Conservation (phyloP, 441 rosid genomes). For the Croton setiger region DNA sequence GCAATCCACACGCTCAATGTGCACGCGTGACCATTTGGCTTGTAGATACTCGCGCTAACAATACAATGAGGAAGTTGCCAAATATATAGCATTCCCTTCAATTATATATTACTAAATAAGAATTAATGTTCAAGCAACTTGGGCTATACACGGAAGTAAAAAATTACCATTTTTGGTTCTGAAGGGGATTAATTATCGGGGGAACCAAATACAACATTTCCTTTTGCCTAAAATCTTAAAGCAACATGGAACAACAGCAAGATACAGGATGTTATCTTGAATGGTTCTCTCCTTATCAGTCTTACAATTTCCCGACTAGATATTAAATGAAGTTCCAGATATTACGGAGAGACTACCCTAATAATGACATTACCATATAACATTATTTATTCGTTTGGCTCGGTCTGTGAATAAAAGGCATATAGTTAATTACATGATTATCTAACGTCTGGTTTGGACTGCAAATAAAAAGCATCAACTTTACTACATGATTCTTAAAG, state of each 20-base stretch:
- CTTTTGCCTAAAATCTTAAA: background rate
- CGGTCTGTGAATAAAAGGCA: background rate
- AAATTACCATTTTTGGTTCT: background rate
- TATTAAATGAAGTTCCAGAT: slow-evolving; percentile 12
- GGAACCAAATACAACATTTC: slow-evolving; percentile 1
- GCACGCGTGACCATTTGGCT: background rate
- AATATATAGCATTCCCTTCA: too few relatives aligned
- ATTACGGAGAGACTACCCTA: background rate
- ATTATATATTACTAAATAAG: too few relatives aligned
- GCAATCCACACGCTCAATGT: background rate
- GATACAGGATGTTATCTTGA: background rate
- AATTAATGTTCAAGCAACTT: too few relatives aligned
- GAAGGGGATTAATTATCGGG: background rate
- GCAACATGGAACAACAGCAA: too few relatives aligned
- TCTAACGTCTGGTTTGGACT: background rate
- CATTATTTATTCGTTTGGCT: background rate
- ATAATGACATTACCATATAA: background rate
- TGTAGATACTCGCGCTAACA: background rate
- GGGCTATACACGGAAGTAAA: background rate
- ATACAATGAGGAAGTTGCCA: background rate
- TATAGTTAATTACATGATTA: slow-evolving; percentile 3
- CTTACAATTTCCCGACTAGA: background rate
- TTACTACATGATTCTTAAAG: background rate
- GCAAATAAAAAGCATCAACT: slow-evolving; percentile 6
- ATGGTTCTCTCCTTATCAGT: background rate